Evolutionary conservation across 306 rosid genomes (phyloP), one percentile per base, ranked within the genome.

Genomic region (Begonia masoniana): DNA sequence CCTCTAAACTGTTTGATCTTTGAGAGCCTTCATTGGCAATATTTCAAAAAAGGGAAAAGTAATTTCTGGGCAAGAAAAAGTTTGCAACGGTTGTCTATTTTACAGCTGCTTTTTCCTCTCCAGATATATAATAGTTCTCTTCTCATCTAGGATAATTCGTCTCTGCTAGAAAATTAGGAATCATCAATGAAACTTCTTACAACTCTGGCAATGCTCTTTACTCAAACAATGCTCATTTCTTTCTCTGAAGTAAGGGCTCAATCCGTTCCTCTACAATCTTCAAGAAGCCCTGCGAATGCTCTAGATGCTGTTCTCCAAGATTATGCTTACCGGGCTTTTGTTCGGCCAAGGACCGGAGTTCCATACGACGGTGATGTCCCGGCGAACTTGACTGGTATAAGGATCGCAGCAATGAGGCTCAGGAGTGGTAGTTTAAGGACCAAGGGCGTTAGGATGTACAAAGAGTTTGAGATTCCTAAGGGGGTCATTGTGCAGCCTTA

Each of bases 111-210:
- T 35, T 52, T 56, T 12, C 31, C 31, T 52, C 6, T 54, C 43
- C 15, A 57, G 52, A 48, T 21, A 17, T 47, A 59, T 59, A 46
- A 23, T 13, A 21, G 43, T 51, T n/a, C 35, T 16, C 50, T 59
- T 26, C 62, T 46, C 15, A 43, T 59, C 35, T 46, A 59, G 63
- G 55, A 47, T 31, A 39, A 49, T 48, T 61, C 58, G 36, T 15
- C 66, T 51, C 50, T 52, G 66, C 31, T 24, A 13, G 52, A 58
- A 61, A 47, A 52, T 42, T 61, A 21, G 13, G 10, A 52, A 52
- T 57, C 66, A 61, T 61, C 66, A 42, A 61, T 61, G 66, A 58
- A 58, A 58, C 66, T 61, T 52, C 66, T 48, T 52, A 52, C 51
- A 52, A 61, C 52, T 61, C 66, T 52, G 45, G 58, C 43, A 58